Evolutionary conservation across 1,284 basidiomycete species (phyloP), one percentile per base, ranked within the genome.

Genomic region (Naganishia liquefaciens): DNA sequence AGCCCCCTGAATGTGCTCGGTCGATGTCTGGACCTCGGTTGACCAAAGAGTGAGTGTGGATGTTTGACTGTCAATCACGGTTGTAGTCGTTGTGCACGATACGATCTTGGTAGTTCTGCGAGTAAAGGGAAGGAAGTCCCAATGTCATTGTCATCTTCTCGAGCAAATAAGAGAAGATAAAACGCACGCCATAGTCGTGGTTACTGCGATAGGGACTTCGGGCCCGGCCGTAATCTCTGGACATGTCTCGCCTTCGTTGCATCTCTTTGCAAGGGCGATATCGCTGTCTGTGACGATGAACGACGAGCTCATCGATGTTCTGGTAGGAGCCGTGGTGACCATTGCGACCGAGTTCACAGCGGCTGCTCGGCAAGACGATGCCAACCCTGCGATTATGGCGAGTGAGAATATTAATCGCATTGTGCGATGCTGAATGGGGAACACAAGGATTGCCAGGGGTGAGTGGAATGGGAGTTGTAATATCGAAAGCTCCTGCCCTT

Each of bases 151-250:
- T 19, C 27, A 6, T 19, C 43, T 9, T 5, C 11, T 9, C 33
- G 10, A 7, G 25, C 15, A 30, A 33, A 6, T 19, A 27, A 5
- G 21, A 6, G 5, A 11, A 10, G 2, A 28, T 9, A 19, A 9
- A 6, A 49, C 64, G 40, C 30, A 65, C 64, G 61, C 54, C 64
- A 65, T 65, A 37, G 64, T 65, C 7, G 64, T 65, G 15, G 64
- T 65, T 1, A 65, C 64, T 15, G 64, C 64, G 13, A 65, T 61
- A 1, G 57, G 64, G 21, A 57, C 54, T 30, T 64, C 54, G 13
- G 63, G 63, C 25, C 63, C 63, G 17, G 54, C 63, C 17, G 63
- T 64, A 19, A 64, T 44, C 33, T 58, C 54, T 11, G 63, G 37
- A 43, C 63, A 64, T 5, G 33, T 51, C 21, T 57, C 54, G 17